Percentiles rank a stretch among this genome's conserved stretches.
Evolutionary conservation across 345 rosid species (phyloP).

Genomic region (Populus tremula): DNA sequence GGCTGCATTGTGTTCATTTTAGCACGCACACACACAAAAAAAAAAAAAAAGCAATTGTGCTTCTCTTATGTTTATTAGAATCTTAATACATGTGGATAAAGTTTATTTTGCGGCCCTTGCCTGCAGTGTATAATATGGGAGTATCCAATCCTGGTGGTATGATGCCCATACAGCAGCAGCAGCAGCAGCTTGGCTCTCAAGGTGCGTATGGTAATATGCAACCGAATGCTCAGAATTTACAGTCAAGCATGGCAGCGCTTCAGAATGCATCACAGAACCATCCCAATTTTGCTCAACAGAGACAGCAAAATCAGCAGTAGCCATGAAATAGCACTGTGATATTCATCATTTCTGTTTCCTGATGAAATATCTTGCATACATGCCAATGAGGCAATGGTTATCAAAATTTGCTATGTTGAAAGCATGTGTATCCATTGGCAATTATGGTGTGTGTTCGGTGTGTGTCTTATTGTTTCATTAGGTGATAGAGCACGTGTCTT

Average conservation of each 20-base stretch:
- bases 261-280: conserved; percentile 63
- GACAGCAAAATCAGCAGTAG: conserved; percentile 79
- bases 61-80: background rate
- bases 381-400: background rate
- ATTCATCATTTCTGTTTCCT: background rate
- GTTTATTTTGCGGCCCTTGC: conserved; percentile 4
- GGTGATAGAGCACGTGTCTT: background rate
- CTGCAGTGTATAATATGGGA: conserved; percentile 83
- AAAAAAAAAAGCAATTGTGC: background rate
- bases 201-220: conserved; percentile 63
- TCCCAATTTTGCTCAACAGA: conserved; percentile 57
- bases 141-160: conserved; percentile 56
- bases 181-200: conserved; percentile 55
- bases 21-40: background rate
- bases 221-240: conserved; percentile 63
- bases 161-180: conserved; percentile 57
- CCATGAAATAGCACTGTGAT: background rate
- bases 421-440: background rate
- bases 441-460: background rate
- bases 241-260: conserved; percentile 61
- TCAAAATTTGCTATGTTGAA: background rate
- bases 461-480: background rate
- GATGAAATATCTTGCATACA: background rate
- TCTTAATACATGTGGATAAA: background rate
- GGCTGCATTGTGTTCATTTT: background rate